Percentiles rank a stretch among this genome's conserved stretches.
These are phyloP conservation scores for Asterionellopsis glacialis DNA, from an alignment of 108 stramenopile species.

Conservation along the genomic window DNA sequence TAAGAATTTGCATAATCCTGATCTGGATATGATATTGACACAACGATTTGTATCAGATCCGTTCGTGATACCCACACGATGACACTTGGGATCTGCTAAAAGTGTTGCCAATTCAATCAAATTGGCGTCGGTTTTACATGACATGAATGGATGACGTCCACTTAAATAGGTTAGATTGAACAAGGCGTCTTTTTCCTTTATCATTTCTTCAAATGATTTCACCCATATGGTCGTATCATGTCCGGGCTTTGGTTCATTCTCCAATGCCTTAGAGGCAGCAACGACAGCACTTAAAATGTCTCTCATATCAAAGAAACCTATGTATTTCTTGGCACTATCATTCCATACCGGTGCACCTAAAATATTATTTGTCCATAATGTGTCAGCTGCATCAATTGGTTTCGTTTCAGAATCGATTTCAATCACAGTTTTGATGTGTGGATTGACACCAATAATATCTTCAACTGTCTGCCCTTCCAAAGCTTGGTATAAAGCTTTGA, in stretches of 20 bases:
- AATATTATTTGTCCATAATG: slow-evolving; percentile 40
- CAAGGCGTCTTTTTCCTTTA: too few relatives aligned
- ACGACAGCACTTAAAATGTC: slow-evolving; percentile 45
- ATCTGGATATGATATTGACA: not conserved
- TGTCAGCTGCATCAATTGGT: slow-evolving; percentile 37
- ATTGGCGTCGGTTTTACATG: not conserved
- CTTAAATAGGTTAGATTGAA: not conserved
- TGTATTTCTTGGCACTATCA: slow-evolving; percentile 26
- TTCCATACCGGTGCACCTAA: slow-evolving; percentile 47
- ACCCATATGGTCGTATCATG: not conserved
- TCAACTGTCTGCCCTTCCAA: too few relatives aligned
- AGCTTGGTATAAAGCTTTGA: too few relatives aligned
- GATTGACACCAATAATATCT: not conserved
- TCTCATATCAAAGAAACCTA: slow-evolving; percentile 47
- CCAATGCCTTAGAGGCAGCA: slow-evolving; percentile 16
- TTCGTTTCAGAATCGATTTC: slow-evolving; percentile 41
- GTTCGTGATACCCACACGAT: not conserved
- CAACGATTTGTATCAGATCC: not conserved
- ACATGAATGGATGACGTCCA: not conserved
- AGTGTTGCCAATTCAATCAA: not conserved
- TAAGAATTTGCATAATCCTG: not conserved
- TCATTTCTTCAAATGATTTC: not conserved
- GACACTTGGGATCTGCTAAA: not conserved
- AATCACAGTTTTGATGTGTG: slow-evolving; percentile 16
- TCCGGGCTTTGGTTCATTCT: not conserved